These are phyloP conservation scores for Entoloma clypeatum DNA, from an alignment of 1,284 basidiomycete species.

Conservation along the genomic window DNA sequence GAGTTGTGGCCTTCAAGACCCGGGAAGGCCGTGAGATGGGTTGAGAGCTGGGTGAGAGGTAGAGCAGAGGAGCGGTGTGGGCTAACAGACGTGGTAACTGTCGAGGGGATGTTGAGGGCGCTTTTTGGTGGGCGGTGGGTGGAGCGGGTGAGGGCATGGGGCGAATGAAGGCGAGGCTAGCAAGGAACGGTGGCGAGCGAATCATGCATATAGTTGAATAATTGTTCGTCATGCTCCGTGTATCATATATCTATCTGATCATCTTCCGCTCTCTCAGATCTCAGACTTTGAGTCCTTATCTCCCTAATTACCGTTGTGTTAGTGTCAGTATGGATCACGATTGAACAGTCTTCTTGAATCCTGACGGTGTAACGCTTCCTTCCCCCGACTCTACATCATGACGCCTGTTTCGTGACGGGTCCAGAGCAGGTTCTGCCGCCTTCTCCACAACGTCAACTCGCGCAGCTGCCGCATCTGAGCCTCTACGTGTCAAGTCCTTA, in stretches of 20 bases:
- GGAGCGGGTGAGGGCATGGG: slow-evolving; percentile 7
- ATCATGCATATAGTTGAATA: too few relatives aligned
- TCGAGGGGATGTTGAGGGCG: slow-evolving; percentile 11
- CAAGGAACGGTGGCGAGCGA: too few relatives aligned
- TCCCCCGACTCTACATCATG: too few relatives aligned
- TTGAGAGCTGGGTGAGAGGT: not conserved
- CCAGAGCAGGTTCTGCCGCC: not conserved
- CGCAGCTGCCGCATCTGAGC: slow-evolving; percentile 38
- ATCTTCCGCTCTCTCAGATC: too few relatives aligned
- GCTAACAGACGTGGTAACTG: slow-evolving; percentile 2
- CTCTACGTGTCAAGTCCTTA: slow-evolving; percentile 51
- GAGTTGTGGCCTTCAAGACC: too few relatives aligned
- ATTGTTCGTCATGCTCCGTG: too few relatives aligned
- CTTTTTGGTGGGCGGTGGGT: slow-evolving; percentile 18
- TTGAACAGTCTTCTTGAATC: not conserved
- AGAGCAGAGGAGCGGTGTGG: not conserved
- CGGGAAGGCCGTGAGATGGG: slow-evolving; percentile 5
- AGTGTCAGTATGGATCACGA: too few relatives aligned
- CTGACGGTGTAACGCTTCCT: not conserved
- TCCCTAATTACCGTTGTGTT: too few relatives aligned
- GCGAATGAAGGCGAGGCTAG: too few relatives aligned
- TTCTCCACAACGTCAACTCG: not conserved
- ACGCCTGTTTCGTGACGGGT: too few relatives aligned
- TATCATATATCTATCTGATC: too few relatives aligned
- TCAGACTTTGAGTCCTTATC: too few relatives aligned